These are phyloP conservation scores for Cicer yamashitae DNA, from an alignment of 306 rosid species.

Conservation along the genomic window DNA sequence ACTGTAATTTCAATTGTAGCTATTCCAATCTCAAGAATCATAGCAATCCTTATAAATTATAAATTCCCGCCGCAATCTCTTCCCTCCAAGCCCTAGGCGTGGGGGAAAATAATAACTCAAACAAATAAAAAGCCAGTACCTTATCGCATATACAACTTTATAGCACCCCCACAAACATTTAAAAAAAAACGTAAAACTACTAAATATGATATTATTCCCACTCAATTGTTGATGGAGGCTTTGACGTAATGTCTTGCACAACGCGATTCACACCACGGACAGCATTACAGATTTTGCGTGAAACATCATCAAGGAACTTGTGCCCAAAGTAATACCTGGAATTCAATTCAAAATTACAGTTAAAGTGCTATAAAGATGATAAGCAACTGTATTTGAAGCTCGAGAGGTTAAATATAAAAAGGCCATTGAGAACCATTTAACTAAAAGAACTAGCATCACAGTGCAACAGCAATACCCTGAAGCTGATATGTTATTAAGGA, in stretches of 20 bases:
- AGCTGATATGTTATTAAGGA: neutral
- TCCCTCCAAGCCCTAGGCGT: constrained; percentile 25
- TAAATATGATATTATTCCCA: constrained; percentile 65
- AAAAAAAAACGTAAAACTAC: neutral
- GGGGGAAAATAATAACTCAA: constrained; percentile 30
- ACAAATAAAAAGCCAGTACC: constrained; percentile 22
- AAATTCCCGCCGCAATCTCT: constrained; percentile 24
- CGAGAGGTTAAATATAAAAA: constrained; percentile 8
- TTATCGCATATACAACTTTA: constrained; percentile 41
- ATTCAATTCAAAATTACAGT: constrained; percentile 30
- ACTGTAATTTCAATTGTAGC: constrained; percentile 34
- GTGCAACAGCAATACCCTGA: constrained; percentile 27
- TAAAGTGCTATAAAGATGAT: constrained; percentile 14
- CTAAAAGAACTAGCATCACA: constrained; percentile 29
- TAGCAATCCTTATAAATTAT: neutral
- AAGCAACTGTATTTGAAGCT: constrained; percentile 5
- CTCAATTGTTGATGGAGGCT: constrained; percentile 97
- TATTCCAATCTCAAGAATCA: constrained; percentile 35
- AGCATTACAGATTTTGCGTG: constrained; percentile 85
- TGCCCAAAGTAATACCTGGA: constrained; percentile 87
- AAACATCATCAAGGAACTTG: constrained; percentile 78
- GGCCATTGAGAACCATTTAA: constrained; percentile 1
- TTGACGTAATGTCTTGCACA: constrained; percentile 89
- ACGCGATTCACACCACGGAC: constrained; percentile 93
- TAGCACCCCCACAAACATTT: constrained; percentile 19